Base-by-base conservation (phyloP, 768 basidiomycete species). In the Hysterangium stoloniferum region DNA sequence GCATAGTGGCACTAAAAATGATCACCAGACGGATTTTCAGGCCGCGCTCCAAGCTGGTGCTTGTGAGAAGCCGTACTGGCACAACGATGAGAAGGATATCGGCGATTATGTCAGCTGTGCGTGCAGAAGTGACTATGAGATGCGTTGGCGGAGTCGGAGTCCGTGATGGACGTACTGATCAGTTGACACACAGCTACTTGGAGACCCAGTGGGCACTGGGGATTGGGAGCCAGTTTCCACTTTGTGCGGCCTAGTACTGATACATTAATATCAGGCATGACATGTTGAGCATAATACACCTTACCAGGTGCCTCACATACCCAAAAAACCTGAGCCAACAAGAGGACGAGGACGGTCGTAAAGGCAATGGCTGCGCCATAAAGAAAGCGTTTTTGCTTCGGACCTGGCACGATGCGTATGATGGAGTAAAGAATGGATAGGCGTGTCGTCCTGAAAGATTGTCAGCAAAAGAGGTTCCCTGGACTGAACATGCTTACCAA, bases 381-480 rank as follows among this genome's bases (percentile, higher is more conserved):
- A n/a, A 73, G 52, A 48, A 59, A 59, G 11, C 38, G 38, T n/a
- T 31, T 20, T 9, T 24, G 15, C 17, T 15, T 22, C 17, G 56
- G 52, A 43, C 68, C 66, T 1, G 73, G 71, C 46, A 74, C 72
- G 57, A 78, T 68, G 32, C 78, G 74, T 46, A 78, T 71, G 53
- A 79, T 68, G 5, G 76, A 77, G 62, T 75, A 75, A 6, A 79
- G 61, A 37, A 78, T 77, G 22, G 75, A 71, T n/a, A 76, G 62
- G 17, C 77, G 70, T 2, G 77, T 64, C 32, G 63, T 67, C 72
- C 74, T 74, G 17, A 32, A 4, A 34, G 6, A 13, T n/a, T 13
- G 29, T 32, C 5, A 35, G 12, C 4, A 6, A 29, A 6, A 33
- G 11, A 2, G 8, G 6, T 19, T 3, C 33, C 19, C 6, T 7